Evolutionary conservation across 306 rosid species (phyloP).

Genomic region (Cucumis melo): DNA sequence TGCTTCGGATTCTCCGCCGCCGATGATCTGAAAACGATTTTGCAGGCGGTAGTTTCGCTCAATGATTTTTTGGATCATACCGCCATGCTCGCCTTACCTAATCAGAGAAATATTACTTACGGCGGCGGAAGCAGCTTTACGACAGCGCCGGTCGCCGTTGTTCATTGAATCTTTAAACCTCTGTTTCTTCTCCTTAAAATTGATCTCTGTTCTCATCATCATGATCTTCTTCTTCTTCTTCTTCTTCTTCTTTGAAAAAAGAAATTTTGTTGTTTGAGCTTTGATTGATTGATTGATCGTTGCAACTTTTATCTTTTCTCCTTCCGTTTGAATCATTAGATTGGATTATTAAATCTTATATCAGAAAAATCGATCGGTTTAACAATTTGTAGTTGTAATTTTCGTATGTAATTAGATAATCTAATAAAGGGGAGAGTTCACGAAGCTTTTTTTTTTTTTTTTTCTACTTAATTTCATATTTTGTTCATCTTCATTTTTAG

Average conservation of each 20-base stretch:
- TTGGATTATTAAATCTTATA: not conserved
- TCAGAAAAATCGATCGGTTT: not conserved
- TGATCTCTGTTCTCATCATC: not conserved
- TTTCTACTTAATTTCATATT: no score
- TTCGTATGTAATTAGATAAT: not conserved
- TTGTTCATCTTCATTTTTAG: not conserved
- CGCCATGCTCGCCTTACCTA: constrained; percentile 81
- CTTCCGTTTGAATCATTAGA: not conserved
- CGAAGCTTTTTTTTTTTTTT: no score
- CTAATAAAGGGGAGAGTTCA: not conserved
- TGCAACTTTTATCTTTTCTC: not conserved
- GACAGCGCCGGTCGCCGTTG: constrained; percentile 35
- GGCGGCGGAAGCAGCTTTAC: constrained; percentile 8
- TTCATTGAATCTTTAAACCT: constrained; percentile 25
- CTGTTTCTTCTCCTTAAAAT: not conserved
- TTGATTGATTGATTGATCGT: not conserved
- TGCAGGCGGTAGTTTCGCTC: constrained; percentile 64
- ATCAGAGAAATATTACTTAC: constrained; percentile 55
- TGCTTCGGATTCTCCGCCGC: constrained; percentile 46
- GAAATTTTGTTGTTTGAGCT: not conserved
- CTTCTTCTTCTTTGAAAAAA: no score
- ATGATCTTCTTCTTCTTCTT: not conserved
- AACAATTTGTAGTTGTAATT: not conserved
- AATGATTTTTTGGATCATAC: constrained; percentile 95
- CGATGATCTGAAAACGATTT: constrained; percentile 49